Conservation (phyloP, 306 rosid genomes). For the Quercus variabilis region DNA sequence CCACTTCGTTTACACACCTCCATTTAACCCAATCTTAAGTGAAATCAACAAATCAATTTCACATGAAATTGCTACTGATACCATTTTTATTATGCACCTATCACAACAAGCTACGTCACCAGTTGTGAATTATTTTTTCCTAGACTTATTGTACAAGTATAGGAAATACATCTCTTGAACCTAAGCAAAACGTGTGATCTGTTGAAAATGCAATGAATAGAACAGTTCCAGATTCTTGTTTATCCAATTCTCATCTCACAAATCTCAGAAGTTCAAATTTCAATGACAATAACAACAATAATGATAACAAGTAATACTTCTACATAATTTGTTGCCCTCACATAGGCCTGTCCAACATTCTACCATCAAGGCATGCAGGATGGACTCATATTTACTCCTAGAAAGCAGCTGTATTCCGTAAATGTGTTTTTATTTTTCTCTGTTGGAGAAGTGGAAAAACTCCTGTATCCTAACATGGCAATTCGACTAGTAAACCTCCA, state of each 20-base stretch:
- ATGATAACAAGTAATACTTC: not conserved
- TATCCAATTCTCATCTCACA: not conserved
- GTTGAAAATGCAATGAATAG: not conserved
- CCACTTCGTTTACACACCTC: not conserved
- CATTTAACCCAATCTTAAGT: not conserved
- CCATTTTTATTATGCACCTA: too few relatives aligned
- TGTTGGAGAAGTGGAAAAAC: constrained; percentile 1
- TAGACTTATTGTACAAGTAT: too few relatives aligned
- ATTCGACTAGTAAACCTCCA: constrained; percentile 18
- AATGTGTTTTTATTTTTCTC: not conserved
- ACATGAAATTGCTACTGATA: too few relatives aligned
- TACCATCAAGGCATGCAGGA: constrained; percentile 10
- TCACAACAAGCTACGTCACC: too few relatives aligned
- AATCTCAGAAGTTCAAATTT: not conserved
- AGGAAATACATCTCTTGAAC: not conserved
- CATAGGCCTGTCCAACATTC: constrained; percentile 5
- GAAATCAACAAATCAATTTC: not conserved
- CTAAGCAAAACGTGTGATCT: not conserved
- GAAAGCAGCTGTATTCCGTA: constrained; percentile 8
- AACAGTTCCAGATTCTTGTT: not conserved
- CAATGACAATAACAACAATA: constrained; percentile 14
- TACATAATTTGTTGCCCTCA: not conserved
- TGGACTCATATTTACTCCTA: constrained; percentile 14
- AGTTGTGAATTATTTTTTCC: too few relatives aligned
- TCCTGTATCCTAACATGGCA: not conserved